phyloP scores from a whole-genome alignment of 805 yeast genomes.

The Kluyveromyces dobzhanskii region DNA sequence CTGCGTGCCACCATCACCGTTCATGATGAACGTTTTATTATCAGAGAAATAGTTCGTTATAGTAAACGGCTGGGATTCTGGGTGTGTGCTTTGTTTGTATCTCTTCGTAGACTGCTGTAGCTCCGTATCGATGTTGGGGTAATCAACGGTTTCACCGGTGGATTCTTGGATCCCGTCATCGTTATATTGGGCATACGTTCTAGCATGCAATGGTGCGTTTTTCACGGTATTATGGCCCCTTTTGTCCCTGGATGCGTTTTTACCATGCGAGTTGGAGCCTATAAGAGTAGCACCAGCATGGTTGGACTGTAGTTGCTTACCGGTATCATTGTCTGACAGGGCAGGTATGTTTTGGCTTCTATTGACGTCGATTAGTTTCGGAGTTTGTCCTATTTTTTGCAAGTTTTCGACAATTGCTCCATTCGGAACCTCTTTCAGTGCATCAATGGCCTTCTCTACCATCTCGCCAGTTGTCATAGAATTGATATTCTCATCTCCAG shows the following conservation, averaged over 20 bases:
- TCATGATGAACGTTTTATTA: slow-evolving; percentile 3
- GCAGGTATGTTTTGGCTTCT: neutral
- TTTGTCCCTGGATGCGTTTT: too few species aligned
- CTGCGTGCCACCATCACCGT: slow-evolving; percentile 3
- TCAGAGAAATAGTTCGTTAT: slow-evolving; percentile 4
- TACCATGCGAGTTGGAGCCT: too few species aligned
- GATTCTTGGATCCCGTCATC: too few species aligned
- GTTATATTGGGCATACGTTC: too few species aligned
- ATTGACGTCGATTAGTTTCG: neutral
- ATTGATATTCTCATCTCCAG: neutral
- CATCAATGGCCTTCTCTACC: slow-evolving; percentile 1
- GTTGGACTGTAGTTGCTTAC: too few species aligned
- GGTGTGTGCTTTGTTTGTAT: neutral
- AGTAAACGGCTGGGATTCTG: slow-evolving; percentile 1
- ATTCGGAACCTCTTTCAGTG: neutral
- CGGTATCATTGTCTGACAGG: too few species aligned
- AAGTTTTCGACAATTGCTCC: too few species aligned
- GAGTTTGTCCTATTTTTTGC: too few species aligned
- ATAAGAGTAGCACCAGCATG: too few species aligned
- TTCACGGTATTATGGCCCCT: too few species aligned
- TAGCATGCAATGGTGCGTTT: too few species aligned
- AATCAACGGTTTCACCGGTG: neutral
- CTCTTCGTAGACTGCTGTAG: neutral
- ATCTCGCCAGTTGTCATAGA: neutral
- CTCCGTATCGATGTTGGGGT: neutral